Evolutionary conservation across 169 alveolate species (phyloP), one percentile per base, ranked within the genome.

Genomic region (Toxoplasma gondii): DNA sequence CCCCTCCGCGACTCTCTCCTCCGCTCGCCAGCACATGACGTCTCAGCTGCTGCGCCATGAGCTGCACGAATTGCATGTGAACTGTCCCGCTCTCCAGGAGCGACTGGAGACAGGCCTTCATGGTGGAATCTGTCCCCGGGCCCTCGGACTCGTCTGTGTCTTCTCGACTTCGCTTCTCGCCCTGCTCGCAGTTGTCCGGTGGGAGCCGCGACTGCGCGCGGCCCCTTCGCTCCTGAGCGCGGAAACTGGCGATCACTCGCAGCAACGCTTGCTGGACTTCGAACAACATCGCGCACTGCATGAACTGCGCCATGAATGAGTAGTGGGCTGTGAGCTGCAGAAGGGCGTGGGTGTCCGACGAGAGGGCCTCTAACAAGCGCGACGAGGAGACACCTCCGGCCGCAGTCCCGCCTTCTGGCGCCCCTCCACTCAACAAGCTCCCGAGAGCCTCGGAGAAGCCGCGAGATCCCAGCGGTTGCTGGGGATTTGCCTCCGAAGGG

Each of bases 291-390:
- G 90, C 64, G 34, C 95, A 93, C 88, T 93, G 95, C 95, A 93
- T 93, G 93, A 93, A 93, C 93, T 93, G 95, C 39, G 95, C 92
- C 95, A 93, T 93, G 74, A 93, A 93, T 43, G 93, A 70, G 78
- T 93, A 93, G 84, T 93, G 95, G 54, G 95, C 70, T 7, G 93
- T 69, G 22, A 93, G 91, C 70, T 70, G 90, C 81, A 93, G 93
- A 81, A 93, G 54, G 69, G 49, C 69, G 36, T 82, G 90, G 39
- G 90, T 82, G 44, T 82, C 90, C 1, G 34, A 4, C 5, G 41
- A 22, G 38, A 43, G 64, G 4, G 90, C 53, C 34, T 38, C 69
- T n/a, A 43, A 44, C 84, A n/a, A 12, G 45, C 45, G 12, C 45
- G 43, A 22, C 1, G n/a, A n/a, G 17, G 84, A 24, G 19, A 29